Evolutionary conservation across 108 stramenopile genomes (phyloP), one percentile per base, ranked within the genome.

Genomic region (Nannochloropsis oceanica): DNA sequence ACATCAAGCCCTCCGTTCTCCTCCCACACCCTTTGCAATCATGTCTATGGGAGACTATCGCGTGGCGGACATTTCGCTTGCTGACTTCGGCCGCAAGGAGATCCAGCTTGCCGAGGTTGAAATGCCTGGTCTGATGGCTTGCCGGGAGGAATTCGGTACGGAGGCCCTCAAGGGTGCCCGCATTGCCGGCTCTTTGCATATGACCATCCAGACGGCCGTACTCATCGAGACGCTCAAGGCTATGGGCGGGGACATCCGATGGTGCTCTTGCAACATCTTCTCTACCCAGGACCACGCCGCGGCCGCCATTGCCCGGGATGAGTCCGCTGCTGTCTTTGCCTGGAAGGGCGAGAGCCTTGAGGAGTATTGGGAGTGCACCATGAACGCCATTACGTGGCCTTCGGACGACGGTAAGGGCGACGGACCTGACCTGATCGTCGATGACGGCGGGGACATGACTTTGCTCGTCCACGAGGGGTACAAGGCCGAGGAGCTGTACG

Each of bases 261-360:
- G 99, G 99, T 99, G 99, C 95, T 95, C 94, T 44, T 99, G 99
- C 93, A 99, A 99, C 96, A 99, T 99, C 90, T 99, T 98, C 94
- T 98, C 97, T 88, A 99, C 99, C 83, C 99, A 99, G 91, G 99
- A 99, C 90, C 99, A 99, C 94, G 99, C 99, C 88, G 99, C 99
- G 73, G 97, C 99, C 83, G 99, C 99, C 87, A 97, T 99, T 84
- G 99, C 97, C 26, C 96, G 96, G 87, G 97, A 97, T 86, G 97
- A 95, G 86, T 94, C 95, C 87, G 96, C 97, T 80, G 97, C 97
- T 46, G 97, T 99, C 82, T 99, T 98, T 86, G 99, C 99, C 80
- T 99, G 99, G 99, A 99, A 99, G 95, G 99, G 99, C 86, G 99
- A 99, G 92, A 92, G 95, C 82, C 95, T 98, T 43, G 99, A 99